Base-by-base conservation (phyloP, 306 rosid species). In the Cicer cuneatum region DNA sequence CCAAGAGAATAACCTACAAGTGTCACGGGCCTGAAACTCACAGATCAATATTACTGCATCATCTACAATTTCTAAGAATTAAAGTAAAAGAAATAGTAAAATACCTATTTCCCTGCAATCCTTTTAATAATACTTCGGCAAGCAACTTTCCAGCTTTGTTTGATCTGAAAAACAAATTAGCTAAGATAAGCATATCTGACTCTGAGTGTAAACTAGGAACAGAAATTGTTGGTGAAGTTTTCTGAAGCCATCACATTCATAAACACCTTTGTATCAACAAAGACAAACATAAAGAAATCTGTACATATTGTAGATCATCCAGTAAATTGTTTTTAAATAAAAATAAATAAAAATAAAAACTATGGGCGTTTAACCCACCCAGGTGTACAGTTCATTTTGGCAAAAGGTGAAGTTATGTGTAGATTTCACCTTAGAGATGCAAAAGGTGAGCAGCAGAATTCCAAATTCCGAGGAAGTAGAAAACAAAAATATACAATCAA, bases 81-180 rank as follows among this genome's bases (percentile, higher is more conserved):
- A n/a, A 60, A 66, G 60, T 59, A 12, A 71, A 18, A 74, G 53
- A 47, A 72, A 59, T 71, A 39, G 52, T 77, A 71, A 37, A 64
- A 46, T 76, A 89, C 91, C 89, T 85, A 65, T 87, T 85, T 73
- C 93, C 93, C 56, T 87, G 91, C 71, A 79, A 78, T 77, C 88
- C 88, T 8, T 51, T 77, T 77, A 85, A 65, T 54, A 85, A 64
- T 40, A 80, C 87, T 52, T 89, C 87, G 57, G 93, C 91, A 65
- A 85, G 93, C 77, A 89, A 48, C 74, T 81, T 85, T 53, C 93
- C 93, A 41, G 88, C 89, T 81, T 89, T 89, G 71, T 85, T 82
- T 71, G 89, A 79, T 73, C 93, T 87, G 89, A 68, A 75, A 66
- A 66, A 54, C 13, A 71, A 71, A 71, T 52, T 24, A 59, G 33